phyloP scores from a whole-genome alignment of 176 grass and related monocot genomes.

The Rhipidocladum racemiflorum region DNA sequence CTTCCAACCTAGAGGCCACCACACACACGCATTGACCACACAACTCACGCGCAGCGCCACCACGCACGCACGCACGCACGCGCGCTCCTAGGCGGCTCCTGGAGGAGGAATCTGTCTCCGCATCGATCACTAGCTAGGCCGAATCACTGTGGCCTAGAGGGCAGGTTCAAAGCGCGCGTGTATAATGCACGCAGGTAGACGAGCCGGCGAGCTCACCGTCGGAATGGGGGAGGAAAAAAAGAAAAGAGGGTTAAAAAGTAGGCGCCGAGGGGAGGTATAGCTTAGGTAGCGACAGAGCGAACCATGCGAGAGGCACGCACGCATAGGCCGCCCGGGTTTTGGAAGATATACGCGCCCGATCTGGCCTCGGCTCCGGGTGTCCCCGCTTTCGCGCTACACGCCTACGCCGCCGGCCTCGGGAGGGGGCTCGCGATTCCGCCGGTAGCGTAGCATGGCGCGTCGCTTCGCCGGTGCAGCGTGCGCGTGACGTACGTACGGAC shows the following conservation, averaged over 20 bases:
- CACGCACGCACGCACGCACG: background rate
- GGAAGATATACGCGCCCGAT: background rate
- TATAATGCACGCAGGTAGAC: background rate
- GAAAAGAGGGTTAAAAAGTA: background rate
- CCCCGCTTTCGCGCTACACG: background rate
- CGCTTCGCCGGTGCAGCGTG: background rate
- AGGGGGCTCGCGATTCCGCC: background rate
- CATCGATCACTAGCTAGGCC: slow-evolving; percentile 7
- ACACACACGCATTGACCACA: background rate
- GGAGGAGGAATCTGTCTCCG: slow-evolving; percentile 9
- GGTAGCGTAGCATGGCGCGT: background rate
- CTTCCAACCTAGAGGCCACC: background rate
- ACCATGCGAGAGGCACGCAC: background rate
- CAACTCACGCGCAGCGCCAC: background rate
- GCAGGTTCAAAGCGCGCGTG: slow-evolving; percentile 4
- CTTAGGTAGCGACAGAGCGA: background rate
- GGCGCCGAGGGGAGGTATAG: background rate
- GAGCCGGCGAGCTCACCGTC: background rate
- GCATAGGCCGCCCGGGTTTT: background rate
- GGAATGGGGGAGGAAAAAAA: background rate
- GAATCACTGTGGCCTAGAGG: slow-evolving; percentile 9
- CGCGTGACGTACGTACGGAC: no score
- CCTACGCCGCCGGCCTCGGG: background rate
- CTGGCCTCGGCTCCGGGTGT: background rate
- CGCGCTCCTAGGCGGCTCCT: background rate